Evolutionary conservation across 2,329 filamentous ascomycete genomes (phyloP).

Genomic region (Colletotrichum musicola): DNA sequence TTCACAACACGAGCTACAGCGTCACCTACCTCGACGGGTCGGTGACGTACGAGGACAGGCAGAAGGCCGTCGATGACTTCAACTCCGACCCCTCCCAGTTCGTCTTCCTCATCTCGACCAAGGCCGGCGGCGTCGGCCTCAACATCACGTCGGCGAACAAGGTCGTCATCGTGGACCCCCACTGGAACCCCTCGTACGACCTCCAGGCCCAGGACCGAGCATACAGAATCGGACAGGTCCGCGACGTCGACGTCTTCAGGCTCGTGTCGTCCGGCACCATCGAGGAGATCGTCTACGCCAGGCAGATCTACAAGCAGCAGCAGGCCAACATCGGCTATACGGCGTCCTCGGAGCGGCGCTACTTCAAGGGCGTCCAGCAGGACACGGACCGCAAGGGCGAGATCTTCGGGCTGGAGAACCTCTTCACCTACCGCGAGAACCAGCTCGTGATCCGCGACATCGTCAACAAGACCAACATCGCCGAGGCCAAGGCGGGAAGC

Average conservation of each 20-base stretch:
- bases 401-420: constrained; percentile 89
- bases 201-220: constrained; percentile 96
- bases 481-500: constrained; percentile 88
- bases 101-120: constrained; percentile 95
- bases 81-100: constrained; percentile 90
- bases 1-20: constrained; percentile 89
- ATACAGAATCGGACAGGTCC: constrained; percentile 92
- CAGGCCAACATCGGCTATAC: constrained; percentile 98
- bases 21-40: constrained; percentile 91
- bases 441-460: constrained; percentile 91
- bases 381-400: constrained; percentile 87
- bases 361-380: constrained; percentile 95
- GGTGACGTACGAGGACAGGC: constrained; percentile 85
- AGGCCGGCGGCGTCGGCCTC: constrained; percentile 90
- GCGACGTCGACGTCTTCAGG: constrained; percentile 95
- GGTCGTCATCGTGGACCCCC: constrained; percentile 95
- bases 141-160: constrained; percentile 99
- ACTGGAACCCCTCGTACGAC: constrained; percentile 97
- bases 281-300: constrained; percentile 96
- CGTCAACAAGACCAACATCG: constrained; percentile 97
- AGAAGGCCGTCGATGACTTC: constrained; percentile 87
- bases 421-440: constrained; percentile 85
- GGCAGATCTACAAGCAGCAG: constrained; percentile 99
- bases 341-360: constrained; percentile 89
- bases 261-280: constrained; percentile 92